Conservation (phyloP, 2,329 filamentous ascomycete genomes). For the Cyphellophora attinorum region DNA sequence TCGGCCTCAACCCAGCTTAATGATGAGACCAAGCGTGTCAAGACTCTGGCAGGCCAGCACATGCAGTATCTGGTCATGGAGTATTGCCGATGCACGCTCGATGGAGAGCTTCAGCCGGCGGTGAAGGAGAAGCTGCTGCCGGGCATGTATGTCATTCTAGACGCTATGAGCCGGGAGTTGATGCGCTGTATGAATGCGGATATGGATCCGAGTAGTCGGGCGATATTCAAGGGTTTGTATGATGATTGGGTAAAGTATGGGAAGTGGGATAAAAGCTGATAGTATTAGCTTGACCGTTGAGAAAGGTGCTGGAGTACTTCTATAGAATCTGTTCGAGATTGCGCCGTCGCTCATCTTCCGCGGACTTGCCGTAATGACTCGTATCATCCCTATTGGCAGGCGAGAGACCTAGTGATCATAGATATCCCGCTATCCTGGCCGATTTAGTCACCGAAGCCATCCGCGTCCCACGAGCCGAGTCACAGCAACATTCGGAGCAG, state of each 20-base stretch:
- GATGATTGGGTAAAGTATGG: constrained; percentile 41
- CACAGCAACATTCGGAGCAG: too few relatives aligned
- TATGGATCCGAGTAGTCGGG: constrained; percentile 41
- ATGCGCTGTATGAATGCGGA: constrained; percentile 42
- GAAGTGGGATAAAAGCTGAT: constrained; percentile 36
- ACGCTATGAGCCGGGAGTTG: constrained; percentile 41
- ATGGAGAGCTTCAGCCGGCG: constrained; percentile 37
- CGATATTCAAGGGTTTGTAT: constrained; percentile 44
- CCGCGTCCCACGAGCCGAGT: too few relatives aligned
- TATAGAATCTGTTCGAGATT: background rate
- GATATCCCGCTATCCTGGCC: too few relatives aligned
- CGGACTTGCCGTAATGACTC: too few relatives aligned
- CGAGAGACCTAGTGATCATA: too few relatives aligned
- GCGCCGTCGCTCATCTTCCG: too few relatives aligned
- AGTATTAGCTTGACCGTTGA: background rate
- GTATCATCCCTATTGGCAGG: too few relatives aligned
- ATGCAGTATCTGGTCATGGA: constrained; percentile 48
- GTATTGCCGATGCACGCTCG: constrained; percentile 45
- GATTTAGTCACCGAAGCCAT: too few relatives aligned
- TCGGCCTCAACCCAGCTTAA: constrained; percentile 29
- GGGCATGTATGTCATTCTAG: constrained; percentile 43
- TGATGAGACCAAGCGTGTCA: constrained; percentile 51
- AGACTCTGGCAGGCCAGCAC: constrained; percentile 48
- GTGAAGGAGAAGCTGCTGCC: constrained; percentile 44
- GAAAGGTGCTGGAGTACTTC: background rate